Conservation (phyloP, 2,329 filamentous ascomycete species). For the Trichoderma sp. region DNA sequence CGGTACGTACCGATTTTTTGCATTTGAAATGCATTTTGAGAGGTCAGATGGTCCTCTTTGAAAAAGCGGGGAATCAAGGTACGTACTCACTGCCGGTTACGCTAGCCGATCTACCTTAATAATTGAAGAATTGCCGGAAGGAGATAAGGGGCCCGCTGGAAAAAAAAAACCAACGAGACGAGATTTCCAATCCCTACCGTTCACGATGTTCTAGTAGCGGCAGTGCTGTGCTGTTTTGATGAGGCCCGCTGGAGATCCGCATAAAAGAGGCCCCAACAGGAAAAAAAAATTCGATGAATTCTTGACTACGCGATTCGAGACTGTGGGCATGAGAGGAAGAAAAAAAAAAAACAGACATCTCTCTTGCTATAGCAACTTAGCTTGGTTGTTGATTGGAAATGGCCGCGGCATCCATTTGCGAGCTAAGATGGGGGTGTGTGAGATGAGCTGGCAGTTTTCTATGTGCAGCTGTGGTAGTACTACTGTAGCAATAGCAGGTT, state of each 20-base stretch:
- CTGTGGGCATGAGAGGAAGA: neutral
- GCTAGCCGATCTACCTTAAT: constrained; percentile 4
- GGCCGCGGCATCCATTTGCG: neutral
- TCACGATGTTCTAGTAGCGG: neutral
- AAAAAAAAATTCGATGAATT: neutral
- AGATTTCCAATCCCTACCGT: neutral
- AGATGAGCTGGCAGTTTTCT: neutral
- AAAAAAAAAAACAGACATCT: neutral
- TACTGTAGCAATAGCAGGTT: neutral
- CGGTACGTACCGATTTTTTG: constrained; percentile 17
- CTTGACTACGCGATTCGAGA: neutral
- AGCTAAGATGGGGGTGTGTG: neutral
- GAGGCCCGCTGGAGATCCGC: neutral
- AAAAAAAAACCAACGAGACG: neutral
- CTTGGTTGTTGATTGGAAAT: neutral
- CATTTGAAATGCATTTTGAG: constrained; percentile 20
- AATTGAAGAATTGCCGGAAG: constrained; percentile 3
- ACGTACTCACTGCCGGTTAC: constrained; percentile 1
- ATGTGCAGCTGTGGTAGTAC: neutral
- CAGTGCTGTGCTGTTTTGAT: neutral
- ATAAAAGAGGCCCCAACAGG: neutral
- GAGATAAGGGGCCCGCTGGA: neutral
- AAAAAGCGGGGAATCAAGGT: neutral
- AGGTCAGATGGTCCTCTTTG: neutral
- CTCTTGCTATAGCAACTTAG: neutral